Evolutionary conservation across 306 rosid genomes (phyloP), one percentile per base, ranked within the genome.

Genomic region (Citrullus colocynthis): DNA sequence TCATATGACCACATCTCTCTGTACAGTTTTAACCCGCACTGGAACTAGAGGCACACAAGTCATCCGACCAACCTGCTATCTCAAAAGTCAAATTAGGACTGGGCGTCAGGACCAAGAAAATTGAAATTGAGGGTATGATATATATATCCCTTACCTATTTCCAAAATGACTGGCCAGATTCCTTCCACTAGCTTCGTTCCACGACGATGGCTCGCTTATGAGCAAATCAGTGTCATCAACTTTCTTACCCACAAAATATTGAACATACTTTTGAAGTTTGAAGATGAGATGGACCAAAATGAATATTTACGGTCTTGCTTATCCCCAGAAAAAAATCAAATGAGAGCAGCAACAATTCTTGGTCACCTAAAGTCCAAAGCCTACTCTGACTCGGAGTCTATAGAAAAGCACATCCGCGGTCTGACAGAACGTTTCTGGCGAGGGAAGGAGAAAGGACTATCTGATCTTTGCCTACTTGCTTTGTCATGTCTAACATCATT

Each of bases 361-460:
- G 48, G 71, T 45, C 32, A 48, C 54, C 58, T 76, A 57, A 60
- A 79, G 52, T 59, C 76, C 62, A 67, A 42, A 59, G 55, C 83
- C 96, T 95, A 92, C 78, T 91, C 97, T 0, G 98, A 91, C 85
- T 92, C 99, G n/a, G 96, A 91, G 85, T 84, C 90, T 52, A 96
- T 91, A 11, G 97, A 92, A 48, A 92, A 89, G 85, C 76, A 63
- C 66, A 87, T 55, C 51, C 92, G 91, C 3, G 87, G 91, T 85
- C 97, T 89, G 76, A 84, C 97, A 64, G 99, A 95, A 78, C 99
- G 96, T 84, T 89, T 96, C 82, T 96, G 99, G 79, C 97, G 97
- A 83, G 99, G 99, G 88, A 92, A 91, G 34, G 98, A 87, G 92
- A 96, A 88, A n/a, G 98, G 98, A 84, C 90, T 90, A 80, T 81